A percentile compares a stretch with the other conserved stretches of the same genome.
Evolutionary conservation across 352 stramenopile species (phyloP).

Genomic region (Phytophthora hibernalis): DNA sequence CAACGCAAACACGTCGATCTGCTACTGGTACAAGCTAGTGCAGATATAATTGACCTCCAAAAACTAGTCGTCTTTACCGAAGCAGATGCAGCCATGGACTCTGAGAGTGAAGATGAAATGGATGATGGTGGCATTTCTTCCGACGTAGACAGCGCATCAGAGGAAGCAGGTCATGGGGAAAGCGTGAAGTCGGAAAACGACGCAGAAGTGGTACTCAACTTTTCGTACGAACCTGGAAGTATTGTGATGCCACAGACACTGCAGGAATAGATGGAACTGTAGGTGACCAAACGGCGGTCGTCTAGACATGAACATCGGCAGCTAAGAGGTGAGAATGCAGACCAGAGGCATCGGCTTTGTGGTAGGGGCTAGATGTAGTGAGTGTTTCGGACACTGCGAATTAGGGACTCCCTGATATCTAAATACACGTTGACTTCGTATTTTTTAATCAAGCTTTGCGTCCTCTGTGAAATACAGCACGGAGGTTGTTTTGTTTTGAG

Average conservation of each 20-base stretch:
- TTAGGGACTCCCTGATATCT: conserved; percentile 2
- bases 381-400: conserved; percentile 4
- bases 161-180: too few species aligned
- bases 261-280: too few species aligned
- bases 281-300: too few species aligned
- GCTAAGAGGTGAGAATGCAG: too few species aligned
- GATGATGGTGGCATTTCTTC: background rate
- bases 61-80: background rate
- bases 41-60: conserved; percentile 7
- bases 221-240: background rate
- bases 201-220: background rate
- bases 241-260: too few species aligned
- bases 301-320: too few species aligned
- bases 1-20: too few species aligned
- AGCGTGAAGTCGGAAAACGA: too few species aligned
- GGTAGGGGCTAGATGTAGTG: conserved; percentile 17
- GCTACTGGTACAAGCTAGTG: background rate
- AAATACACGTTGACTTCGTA: too few species aligned
- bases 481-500: too few species aligned
- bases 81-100: background rate
- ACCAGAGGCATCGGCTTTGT: background rate
- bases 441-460: too few species aligned
- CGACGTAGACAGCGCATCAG: background rate
- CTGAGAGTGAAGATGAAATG: conserved; percentile 6
- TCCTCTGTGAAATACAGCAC: too few species aligned